Evolutionary conservation across 2,329 filamentous ascomycete genomes (phyloP).

Genomic region (Ascochyta lentis): DNA sequence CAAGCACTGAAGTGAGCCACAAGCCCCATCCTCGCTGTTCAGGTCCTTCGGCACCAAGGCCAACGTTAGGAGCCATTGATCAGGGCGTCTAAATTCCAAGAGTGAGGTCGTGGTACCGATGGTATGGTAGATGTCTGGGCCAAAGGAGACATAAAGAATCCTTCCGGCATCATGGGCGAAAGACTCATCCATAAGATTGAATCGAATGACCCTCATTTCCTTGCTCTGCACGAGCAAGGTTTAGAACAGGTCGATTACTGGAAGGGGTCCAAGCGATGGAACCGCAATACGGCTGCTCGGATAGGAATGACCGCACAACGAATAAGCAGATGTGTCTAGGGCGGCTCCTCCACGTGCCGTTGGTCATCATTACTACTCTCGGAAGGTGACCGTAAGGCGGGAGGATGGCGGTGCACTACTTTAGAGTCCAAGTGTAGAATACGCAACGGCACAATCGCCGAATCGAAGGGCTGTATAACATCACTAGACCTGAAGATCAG

Average conservation of each 20-base stretch:
- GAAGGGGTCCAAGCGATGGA: background rate
- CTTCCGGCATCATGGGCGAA: background rate
- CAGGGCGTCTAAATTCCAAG: background rate
- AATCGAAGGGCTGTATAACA: background rate
- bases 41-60: conserved; percentile 30
- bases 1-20: conserved; percentile 32
- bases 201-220: background rate
- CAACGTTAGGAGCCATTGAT: conserved; percentile 29
- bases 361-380: background rate
- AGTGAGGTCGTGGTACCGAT: background rate
- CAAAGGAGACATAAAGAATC: background rate
- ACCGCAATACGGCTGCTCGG: background rate
- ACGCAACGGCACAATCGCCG: background rate
- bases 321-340: conserved; percentile 2
- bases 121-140: conserved; percentile 1
- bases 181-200: conserved; percentile 1
- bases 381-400: background rate
- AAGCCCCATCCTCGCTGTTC: conserved; percentile 31
- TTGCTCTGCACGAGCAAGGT: background rate
- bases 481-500: conserved; percentile 19
- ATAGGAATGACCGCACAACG: background rate
- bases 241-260: background rate
- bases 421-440: background rate
- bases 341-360: background rate
- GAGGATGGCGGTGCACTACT: background rate